Conservation (phyloP, 2,329 filamentous ascomycete species). For the Cladophialophora yegresii region DNA sequence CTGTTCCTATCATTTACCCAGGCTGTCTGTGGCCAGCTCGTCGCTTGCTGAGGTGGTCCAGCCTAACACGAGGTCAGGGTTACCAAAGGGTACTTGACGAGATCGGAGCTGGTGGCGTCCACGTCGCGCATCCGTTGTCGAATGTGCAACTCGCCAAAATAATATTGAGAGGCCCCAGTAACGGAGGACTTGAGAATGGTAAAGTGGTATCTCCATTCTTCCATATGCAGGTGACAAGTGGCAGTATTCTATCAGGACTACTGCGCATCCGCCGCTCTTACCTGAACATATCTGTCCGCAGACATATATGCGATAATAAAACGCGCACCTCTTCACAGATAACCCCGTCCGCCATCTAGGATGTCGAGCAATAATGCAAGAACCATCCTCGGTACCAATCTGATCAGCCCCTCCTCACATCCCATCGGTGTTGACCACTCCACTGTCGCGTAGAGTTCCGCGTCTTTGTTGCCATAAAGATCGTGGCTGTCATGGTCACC, state of each 20-base stretch:
- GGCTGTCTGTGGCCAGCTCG: neutral
- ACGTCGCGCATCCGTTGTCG: too few relatives aligned
- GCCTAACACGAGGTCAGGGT: neutral
- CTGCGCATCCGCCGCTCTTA: neutral
- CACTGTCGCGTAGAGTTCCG: constrained; percentile 74
- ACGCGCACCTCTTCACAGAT: constrained; percentile 4
- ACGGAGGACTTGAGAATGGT: too few relatives aligned
- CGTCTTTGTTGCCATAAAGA: constrained; percentile 81
- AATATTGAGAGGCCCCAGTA: too few relatives aligned
- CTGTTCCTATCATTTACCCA: constrained; percentile 17
- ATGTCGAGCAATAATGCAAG: constrained; percentile 21
- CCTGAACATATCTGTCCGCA: neutral
- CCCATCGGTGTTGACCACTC: constrained; percentile 55
- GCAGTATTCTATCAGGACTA: too few relatives aligned
- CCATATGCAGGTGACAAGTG: too few relatives aligned
- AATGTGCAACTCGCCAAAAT: too few relatives aligned
- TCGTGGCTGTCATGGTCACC: constrained; percentile 77
- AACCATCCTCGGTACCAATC: constrained; percentile 64
- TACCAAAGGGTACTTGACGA: too few relatives aligned
- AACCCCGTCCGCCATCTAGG: neutral
- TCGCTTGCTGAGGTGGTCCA: too few relatives aligned
- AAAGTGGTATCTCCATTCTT: too few relatives aligned
- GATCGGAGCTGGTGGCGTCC: too few relatives aligned
- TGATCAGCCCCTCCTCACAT: constrained; percentile 60
- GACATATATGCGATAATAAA: constrained; percentile 11